Conservation (phyloP, 331 rosid species). For the Quercus phellos region DNA sequence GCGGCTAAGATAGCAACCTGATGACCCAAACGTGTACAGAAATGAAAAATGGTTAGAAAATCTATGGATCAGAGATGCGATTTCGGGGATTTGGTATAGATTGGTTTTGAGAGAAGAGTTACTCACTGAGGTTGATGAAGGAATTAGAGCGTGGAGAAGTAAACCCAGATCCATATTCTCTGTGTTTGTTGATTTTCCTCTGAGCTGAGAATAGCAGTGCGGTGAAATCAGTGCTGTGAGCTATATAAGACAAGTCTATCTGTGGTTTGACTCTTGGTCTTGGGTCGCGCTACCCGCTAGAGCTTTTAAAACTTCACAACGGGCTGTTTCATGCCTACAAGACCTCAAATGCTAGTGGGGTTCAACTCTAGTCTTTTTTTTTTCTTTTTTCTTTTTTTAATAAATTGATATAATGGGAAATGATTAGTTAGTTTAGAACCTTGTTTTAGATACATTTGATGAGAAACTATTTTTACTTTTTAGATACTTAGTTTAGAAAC, state of each 20-base stretch:
- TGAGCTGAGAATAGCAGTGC: neutral
- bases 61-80: neutral
- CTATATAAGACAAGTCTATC: neutral
- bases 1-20: conserved; percentile 56
- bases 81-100: neutral
- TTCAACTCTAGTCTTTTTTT: no score
- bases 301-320: neutral
- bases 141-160: conserved; percentile 31
- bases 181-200: neutral
- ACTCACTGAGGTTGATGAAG: conserved; percentile 46
- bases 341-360: no score
- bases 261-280: neutral
- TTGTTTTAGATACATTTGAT: no score
- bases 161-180: conserved; percentile 41
- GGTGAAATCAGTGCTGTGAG: neutral
- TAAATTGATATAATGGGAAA: no score
- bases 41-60: neutral
- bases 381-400: no score
- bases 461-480: no score
- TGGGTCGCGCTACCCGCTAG: neutral
- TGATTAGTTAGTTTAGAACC: no score
- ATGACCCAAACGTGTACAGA: neutral
- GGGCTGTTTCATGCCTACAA: neutral
- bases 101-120: neutral
- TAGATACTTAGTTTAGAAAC: no score